A percentile compares a stretch with the other conserved stretches of the same genome.
Conservation (phyloP, 371 early-diverging fungal species). For the Coemansia sp. region DNA sequence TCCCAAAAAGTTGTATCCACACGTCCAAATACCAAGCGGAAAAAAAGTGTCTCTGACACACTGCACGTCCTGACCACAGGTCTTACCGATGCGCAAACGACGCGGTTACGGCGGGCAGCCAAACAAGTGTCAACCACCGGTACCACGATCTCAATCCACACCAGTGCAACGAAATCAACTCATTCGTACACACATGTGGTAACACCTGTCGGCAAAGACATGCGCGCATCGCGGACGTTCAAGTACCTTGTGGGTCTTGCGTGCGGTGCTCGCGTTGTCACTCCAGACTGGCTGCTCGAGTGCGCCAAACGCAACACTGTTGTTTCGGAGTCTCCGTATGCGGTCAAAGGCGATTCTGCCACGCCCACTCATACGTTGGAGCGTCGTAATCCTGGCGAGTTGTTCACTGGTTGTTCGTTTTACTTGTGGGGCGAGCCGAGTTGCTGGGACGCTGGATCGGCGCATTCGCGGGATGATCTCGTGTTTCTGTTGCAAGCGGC, state of each 20-base stretch:
- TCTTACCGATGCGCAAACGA: constrained; percentile 17
- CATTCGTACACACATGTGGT: constrained; percentile 37
- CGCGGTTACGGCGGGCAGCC: constrained; percentile 18
- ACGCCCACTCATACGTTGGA: constrained; percentile 10
- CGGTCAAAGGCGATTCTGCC: constrained; percentile 30
- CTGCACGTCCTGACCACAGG: constrained; percentile 24
- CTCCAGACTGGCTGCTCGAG: constrained; percentile 33
- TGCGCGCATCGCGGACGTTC: constrained; percentile 36
- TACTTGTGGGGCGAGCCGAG: constrained; percentile 19
- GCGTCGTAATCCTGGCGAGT: neutral
- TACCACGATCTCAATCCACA: neutral
- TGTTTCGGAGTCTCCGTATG: constrained; percentile 16
- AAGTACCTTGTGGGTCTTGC: constrained; percentile 46
- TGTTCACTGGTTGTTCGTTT: constrained; percentile 15
- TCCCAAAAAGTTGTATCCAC: neutral
- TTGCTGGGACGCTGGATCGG: neutral
- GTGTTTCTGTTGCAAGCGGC: constrained; percentile 11
- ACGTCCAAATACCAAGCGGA: neutral
- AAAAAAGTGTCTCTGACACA: neutral
- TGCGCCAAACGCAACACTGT: constrained; percentile 11
- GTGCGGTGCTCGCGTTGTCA: constrained; percentile 32
- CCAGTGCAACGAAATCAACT: too few species aligned
- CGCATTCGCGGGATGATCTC: constrained; percentile 20
- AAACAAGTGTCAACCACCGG: constrained; percentile 2
- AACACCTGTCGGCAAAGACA: constrained; percentile 13